Evolutionary conservation across 495 filamentous ascomycete genomes (phyloP).

Genomic region (Xylaria intraflava): DNA sequence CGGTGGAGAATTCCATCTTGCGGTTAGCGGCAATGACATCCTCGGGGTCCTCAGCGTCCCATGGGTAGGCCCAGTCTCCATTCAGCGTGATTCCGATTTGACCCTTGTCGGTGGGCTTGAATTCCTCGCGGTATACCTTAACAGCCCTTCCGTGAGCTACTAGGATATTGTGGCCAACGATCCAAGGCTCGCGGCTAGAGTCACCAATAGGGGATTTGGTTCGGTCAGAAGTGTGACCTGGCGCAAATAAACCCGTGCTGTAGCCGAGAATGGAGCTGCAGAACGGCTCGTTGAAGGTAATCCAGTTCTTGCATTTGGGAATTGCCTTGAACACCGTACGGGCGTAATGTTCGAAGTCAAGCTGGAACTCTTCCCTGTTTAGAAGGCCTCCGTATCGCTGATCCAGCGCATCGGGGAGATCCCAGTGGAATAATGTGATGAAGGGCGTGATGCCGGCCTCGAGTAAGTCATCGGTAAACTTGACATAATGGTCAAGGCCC

Average conservation of each 20-base stretch:
- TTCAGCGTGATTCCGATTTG: conserved; percentile 59
- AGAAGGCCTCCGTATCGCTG: conserved; percentile 56
- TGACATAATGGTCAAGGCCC: conserved; percentile 53
- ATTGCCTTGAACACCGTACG: conserved; percentile 51
- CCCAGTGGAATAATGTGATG: conserved; percentile 62
- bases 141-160: conserved; percentile 55
- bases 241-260: conserved; percentile 53
- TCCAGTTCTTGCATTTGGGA: conserved; percentile 57
- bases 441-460: conserved; percentile 54
- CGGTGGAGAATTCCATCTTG: conserved; percentile 60
- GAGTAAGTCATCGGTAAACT: conserved; percentile 54
- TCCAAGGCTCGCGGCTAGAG: conserved; percentile 52
- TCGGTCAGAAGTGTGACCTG: conserved; percentile 53
- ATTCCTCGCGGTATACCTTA: conserved; percentile 62
- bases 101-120: conserved; percentile 53
- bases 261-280: conserved; percentile 56
- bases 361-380: conserved; percentile 52
- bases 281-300: conserved; percentile 62
- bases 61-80: conserved; percentile 54
- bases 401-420: conserved; percentile 53
- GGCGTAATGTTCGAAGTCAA: conserved; percentile 56
- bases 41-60: conserved; percentile 48
- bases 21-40: conserved; percentile 56
- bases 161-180: conserved; percentile 55
- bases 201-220: conserved; percentile 49